Base-by-base conservation (phyloP, 164 flowering plant genomes). In the Piper longum region DNA sequence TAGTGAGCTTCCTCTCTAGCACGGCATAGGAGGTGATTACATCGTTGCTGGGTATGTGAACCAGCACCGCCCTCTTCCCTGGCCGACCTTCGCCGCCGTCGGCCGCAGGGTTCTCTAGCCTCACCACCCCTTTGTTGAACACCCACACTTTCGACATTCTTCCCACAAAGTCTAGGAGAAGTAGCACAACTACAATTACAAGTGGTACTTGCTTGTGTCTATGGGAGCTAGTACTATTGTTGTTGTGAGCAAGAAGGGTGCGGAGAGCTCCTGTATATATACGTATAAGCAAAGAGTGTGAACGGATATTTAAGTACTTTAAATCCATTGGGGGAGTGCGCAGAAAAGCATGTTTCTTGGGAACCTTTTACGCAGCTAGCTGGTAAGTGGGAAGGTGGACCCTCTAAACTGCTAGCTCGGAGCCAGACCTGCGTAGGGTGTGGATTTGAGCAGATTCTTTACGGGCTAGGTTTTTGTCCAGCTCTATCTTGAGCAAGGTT, bases 81-180 rank as follows among this genome's bases (percentile, higher is more conserved):
- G 6, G 48, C 44, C 71, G 62, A n/a, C 43, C 42, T 12, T 43
- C 54, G 51, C 14, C 62, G 16, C 71, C 13, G 18, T 68, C 67
- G 0, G 61, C 6, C 3, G 51, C 62, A 14, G 70, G 74, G 57
- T 71, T 71, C 13, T 67, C 69, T 2, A 71, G 68, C 16, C 68
- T 70, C 48, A 64, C 54, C 41, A 71, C 74, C 26, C 74, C 74
- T 41, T 71, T 69, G 59, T 76, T 66, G 76, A 85, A 81, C 7
- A 81, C 75, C 87, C 87, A 85, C 2, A 85, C 90, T 3, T 87
- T 87, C 3, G 87, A 77, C 90, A 85, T 85, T 18, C 48, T 48
- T 45, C 9, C 11, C 11, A 5, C 11, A 9, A n/a, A n/a, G 11
- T 44, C 48, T 5, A 44, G 8, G 6, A 9, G 48, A 5, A 0